Evolutionary conservation across 139 green algal species (phyloP).

Genomic region (Chlamydomonas sphaeroides): DNA sequence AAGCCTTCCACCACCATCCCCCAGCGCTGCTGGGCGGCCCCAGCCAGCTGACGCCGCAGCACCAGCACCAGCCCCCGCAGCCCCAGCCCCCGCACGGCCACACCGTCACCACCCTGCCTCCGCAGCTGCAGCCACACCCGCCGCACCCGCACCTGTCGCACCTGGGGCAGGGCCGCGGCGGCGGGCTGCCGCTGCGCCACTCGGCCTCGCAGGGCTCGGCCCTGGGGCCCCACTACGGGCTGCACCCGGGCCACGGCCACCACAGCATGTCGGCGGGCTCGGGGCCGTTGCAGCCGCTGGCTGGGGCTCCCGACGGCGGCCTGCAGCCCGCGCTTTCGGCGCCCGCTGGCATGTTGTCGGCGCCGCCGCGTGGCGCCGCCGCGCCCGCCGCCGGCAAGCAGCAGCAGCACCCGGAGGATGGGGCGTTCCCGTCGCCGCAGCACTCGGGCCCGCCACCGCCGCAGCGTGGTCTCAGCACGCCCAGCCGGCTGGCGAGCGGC

Average conservation of each 20-base stretch:
- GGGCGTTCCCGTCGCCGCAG: no score
- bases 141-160: no score
- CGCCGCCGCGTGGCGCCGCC: not conserved
- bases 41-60: no score
- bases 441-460: no score
- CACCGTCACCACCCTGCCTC: not conserved
- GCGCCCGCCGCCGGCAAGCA: not conserved
- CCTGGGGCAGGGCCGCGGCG: no score
- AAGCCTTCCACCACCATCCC: no score
- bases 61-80: no score
- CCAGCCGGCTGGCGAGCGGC: no score
- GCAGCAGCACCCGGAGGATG: constrained; percentile 3
- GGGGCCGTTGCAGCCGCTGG: not conserved
- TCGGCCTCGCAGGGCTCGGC: not conserved
- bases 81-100: not conserved
- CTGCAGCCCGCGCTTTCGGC: no score
- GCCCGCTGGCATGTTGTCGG: not conserved
- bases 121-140: not conserved
- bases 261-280: constrained; percentile 16
- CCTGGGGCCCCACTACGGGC: not conserved
- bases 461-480: no score
- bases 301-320: no score
- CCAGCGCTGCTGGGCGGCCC: no score
- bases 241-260: not conserved
- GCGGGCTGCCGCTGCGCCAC: not conserved